Percentiles rank a stretch among this genome's conserved stretches.
Conservation (phyloP, 352 stramenopile genomes). For the Phytophthora pini region DNA sequence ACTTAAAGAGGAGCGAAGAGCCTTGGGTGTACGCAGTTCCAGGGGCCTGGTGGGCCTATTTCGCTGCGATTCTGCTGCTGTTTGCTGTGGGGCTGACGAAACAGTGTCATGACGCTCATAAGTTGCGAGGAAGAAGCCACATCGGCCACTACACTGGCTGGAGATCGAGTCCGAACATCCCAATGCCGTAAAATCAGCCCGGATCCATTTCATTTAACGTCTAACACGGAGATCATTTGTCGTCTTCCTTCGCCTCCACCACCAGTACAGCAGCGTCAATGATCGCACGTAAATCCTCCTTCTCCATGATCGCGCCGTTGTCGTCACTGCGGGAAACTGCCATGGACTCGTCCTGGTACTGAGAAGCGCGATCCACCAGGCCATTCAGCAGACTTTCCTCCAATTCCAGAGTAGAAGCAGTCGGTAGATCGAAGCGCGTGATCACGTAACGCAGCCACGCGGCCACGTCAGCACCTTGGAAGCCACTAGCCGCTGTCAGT, state of each 20-base stretch:
- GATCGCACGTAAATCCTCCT: slow-evolving; percentile 64
- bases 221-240: slow-evolving; percentile 27
- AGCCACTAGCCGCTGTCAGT: slow-evolving; percentile 60
- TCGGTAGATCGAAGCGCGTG: slow-evolving; percentile 63
- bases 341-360: slow-evolving; percentile 64
- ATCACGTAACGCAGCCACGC: slow-evolving; percentile 75
- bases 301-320: slow-evolving; percentile 55
- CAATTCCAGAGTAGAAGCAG: slow-evolving; percentile 57
- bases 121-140: slow-evolving; percentile 17
- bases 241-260: slow-evolving; percentile 21
- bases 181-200: slow-evolving; percentile 15
- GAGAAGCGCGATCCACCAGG: slow-evolving; percentile 55
- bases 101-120: slow-evolving; percentile 30
- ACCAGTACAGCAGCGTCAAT: slow-evolving; percentile 55
- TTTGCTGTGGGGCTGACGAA: slow-evolving; percentile 51
- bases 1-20: slow-evolving; percentile 3
- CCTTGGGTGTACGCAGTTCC: slow-evolving; percentile 55
- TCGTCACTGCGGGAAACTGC: slow-evolving; percentile 33
- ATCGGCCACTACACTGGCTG: slow-evolving; percentile 35
- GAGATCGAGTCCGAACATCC: slow-evolving; percentile 21
- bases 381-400: slow-evolving; percentile 60
- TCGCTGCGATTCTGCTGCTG: slow-evolving; percentile 55
- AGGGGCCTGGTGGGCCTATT: slow-evolving; percentile 67
- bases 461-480: slow-evolving; percentile 51
- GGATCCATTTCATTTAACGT: slow-evolving; percentile 16